These are phyloP conservation scores for Prorocentrum cordatum DNA, from an alignment of 169 alveolate genomes.

Conservation along the genomic window DNA sequence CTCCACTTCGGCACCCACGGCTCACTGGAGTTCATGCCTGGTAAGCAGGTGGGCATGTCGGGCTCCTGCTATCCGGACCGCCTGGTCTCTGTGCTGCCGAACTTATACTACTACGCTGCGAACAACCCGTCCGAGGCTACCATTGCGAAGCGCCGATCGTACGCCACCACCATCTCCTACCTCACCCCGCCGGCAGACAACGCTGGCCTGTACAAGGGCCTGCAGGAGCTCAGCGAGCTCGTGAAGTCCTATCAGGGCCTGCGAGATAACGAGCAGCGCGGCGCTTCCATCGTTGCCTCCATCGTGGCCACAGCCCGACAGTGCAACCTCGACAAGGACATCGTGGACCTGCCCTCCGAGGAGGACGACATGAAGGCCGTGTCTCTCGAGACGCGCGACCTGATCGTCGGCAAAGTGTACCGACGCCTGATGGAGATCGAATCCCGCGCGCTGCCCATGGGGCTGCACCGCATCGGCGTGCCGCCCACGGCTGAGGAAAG, in stretches of 20 bases:
- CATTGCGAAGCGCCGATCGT: conserved; percentile 70
- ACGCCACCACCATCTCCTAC: conserved; percentile 69
- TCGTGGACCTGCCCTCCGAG: not conserved
- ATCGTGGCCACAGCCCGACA: conserved; percentile 67
- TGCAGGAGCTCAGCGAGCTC: conserved; percentile 59
- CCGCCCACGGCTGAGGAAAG: conserved; percentile 68
- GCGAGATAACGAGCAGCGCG: conserved; percentile 68
- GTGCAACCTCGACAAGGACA: conserved; percentile 71
- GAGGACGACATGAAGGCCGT: conserved; percentile 39
- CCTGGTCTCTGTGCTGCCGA: conserved; percentile 47
- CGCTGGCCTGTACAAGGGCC: conserved; percentile 71
- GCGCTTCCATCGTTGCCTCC: conserved; percentile 61
- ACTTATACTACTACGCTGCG: conserved; percentile 69
- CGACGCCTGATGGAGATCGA: conserved; percentile 68
- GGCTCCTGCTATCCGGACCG: conserved; percentile 71
- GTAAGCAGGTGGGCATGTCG: conserved; percentile 69
- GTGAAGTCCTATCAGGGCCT: conserved; percentile 71
- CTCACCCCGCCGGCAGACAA: conserved; percentile 70
- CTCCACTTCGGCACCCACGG: conserved; percentile 72
- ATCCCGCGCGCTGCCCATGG: conserved; percentile 47
- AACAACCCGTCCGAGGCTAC: conserved; percentile 71
- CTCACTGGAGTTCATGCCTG: conserved; percentile 71
- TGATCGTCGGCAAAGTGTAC: conserved; percentile 62
- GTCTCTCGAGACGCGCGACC: conserved; percentile 41
- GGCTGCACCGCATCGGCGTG: conserved; percentile 62